Percentiles rank a stretch among this genome's conserved stretches.
Evolutionary conservation across 2,329 filamentous ascomycete genomes (phyloP).

Genomic region (Fusarium odoratissimum): DNA sequence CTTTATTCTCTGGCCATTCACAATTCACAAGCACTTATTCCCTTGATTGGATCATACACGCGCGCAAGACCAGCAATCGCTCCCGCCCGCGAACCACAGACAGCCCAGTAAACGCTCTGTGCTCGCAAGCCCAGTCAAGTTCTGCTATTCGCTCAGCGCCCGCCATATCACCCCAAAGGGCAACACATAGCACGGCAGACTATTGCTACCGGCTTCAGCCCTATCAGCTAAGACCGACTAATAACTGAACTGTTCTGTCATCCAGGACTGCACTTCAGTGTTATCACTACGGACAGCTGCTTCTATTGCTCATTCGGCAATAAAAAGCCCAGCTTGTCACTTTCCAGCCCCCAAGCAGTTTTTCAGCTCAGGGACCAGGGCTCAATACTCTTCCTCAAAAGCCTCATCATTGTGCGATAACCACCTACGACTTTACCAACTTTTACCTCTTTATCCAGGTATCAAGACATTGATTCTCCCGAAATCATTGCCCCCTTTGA

Average conservation of each 20-base stretch:
- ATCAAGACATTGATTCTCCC: not conserved
- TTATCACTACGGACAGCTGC: not conserved
- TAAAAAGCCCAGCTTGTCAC: slow-evolving; percentile 11
- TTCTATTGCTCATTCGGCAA: not conserved
- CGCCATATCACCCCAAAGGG: slow-evolving; percentile 36
- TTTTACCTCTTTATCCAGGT: not conserved
- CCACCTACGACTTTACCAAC: not conserved
- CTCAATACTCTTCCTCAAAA: slow-evolving; percentile 12
- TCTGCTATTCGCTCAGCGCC: slow-evolving; percentile 32
- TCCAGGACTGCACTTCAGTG: not conserved
- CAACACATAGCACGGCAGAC: slow-evolving; percentile 21
- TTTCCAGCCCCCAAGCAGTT: not conserved
- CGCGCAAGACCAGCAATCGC: slow-evolving; percentile 29
- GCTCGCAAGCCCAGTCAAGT: slow-evolving; percentile 9
- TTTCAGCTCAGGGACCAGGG: slow-evolving; percentile 11
- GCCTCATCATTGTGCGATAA: slow-evolving; percentile 4
- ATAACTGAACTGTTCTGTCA: not conserved
- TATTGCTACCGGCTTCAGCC: slow-evolving; percentile 13
- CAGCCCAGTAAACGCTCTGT: slow-evolving; percentile 26
- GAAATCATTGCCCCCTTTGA: not conserved
- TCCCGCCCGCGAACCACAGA: slow-evolving; percentile 16
- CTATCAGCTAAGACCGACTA: slow-evolving; percentile 6
- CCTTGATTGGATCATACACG: slow-evolving; percentile 43
- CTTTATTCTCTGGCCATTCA: slow-evolving; percentile 45
- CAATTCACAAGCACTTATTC: slow-evolving; percentile 43